phyloP scores from a whole-genome alignment of 179 eudicot species.

The Beta corolliflora region DNA sequence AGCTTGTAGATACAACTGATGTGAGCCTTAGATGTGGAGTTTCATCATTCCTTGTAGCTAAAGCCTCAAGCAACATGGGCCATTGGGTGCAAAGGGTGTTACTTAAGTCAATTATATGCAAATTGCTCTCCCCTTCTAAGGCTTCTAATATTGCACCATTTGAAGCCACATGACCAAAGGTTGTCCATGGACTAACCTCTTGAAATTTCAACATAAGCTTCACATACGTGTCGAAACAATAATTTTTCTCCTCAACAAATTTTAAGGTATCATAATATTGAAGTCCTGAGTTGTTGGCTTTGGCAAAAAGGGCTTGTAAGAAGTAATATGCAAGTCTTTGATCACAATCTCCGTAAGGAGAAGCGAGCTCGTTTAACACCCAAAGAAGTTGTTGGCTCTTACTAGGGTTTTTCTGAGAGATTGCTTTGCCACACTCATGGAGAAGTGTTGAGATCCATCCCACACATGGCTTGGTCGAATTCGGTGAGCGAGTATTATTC shows the following conservation, averaged over 20 bases:
- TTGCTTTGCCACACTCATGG: constrained; percentile 32
- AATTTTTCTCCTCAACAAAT: constrained; percentile 15
- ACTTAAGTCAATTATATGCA: constrained; percentile 35
- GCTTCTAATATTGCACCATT: constrained; percentile 42
- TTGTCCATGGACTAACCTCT: constrained; percentile 43
- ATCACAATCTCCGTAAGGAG: constrained; percentile 35
- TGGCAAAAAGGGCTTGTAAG: constrained; percentile 32
- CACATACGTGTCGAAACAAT: constrained; percentile 30
- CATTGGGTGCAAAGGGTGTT: constrained; percentile 42
- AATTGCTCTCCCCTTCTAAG: constrained; percentile 26
- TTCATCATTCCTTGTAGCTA: constrained; percentile 37
- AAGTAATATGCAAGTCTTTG: constrained; percentile 39
- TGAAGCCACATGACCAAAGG: constrained; percentile 43
- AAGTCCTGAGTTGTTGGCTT: constrained; percentile 14
- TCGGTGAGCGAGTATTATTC: not conserved
- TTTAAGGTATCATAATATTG: constrained; percentile 19
- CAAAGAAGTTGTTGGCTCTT: constrained; percentile 27
- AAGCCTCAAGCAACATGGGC: constrained; percentile 40
- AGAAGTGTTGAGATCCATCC: constrained; percentile 25
- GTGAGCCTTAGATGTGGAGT: constrained; percentile 37
- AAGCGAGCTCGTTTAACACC: constrained; percentile 36
- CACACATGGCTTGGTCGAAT: not conserved
- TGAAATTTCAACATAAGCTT: constrained; percentile 37
- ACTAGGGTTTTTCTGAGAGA: constrained; percentile 21
- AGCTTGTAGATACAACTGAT: constrained; percentile 20